A percentile compares a stretch with the other conserved stretches of the same genome.
Evolutionary conservation across 2,329 filamentous ascomycete genomes (phyloP).

Genomic region (Nigrograna mackinnonii): DNA sequence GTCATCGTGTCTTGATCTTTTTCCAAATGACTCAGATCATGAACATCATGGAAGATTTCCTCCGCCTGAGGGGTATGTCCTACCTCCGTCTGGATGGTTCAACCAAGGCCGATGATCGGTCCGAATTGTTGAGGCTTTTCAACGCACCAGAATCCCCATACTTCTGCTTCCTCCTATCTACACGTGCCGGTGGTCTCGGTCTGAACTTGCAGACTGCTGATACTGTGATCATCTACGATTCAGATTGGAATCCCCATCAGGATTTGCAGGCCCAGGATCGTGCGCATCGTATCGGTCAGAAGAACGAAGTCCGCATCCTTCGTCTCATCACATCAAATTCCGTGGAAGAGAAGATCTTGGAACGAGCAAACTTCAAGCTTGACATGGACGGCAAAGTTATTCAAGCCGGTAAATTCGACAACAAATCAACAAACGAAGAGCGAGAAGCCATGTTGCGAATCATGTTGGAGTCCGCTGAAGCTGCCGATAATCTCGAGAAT

Average conservation of each 20-base stretch:
- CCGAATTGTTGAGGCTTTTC: conserved; percentile 84
- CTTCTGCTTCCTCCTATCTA: conserved; percentile 98
- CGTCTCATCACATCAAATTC: conserved; percentile 96
- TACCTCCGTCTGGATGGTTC: conserved; percentile 95
- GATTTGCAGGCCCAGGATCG: conserved; percentile 99
- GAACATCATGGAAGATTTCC: conserved; percentile 99
- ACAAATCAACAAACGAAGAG: conserved; percentile 98
- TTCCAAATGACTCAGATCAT: conserved; percentile 99
- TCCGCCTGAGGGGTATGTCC: conserved; percentile 79
- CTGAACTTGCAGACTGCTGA: conserved; percentile 97
- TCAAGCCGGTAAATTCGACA: conserved; percentile 98
- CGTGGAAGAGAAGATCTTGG: conserved; percentile 97
- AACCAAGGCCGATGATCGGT: conserved; percentile 96
- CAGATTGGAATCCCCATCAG: conserved; percentile 99
- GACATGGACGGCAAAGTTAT: conserved; percentile 99
- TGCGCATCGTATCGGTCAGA: conserved; percentile 99
- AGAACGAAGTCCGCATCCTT: conserved; percentile 97
- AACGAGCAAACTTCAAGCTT: conserved; percentile 95
- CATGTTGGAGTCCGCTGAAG: conserved; percentile 79
- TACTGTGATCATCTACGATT: conserved; percentile 99
- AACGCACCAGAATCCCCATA: conserved; percentile 90
- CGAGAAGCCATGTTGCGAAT: conserved; percentile 96
- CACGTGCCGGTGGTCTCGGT: conserved; percentile 95
- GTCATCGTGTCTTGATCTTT: conserved; percentile 98
- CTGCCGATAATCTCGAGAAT: conserved; percentile 73